Evolutionary conservation across 345 rosid species (phyloP), one percentile per base, ranked within the genome.

Genomic region (Passiflora organensis): DNA sequence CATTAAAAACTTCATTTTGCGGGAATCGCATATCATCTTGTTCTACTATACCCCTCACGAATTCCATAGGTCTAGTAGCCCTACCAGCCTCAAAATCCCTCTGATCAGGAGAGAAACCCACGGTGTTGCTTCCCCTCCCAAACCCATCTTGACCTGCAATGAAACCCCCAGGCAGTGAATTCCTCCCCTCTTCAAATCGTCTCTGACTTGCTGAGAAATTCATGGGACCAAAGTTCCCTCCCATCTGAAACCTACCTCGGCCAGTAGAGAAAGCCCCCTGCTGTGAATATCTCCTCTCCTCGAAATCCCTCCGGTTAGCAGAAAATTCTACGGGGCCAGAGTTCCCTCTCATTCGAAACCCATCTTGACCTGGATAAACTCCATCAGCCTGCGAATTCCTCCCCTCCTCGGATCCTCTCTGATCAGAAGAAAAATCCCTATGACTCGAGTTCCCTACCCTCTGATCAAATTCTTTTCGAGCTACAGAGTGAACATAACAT

Each of bases 11-110:
- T 53, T 51, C 69, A 21, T 68, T 43, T 2, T 55, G 69, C 36
- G 73, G 13, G 56, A 36, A 23, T 11, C 52, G 73, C 58, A 51
- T 51, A 53, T 58, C 70, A 34, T 78, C 89, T 48, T 75, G 79
- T 34, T 64, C 76, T 20, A 88, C 0, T 19, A 68, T 66, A 50
- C 71, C 79, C 62, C 73, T 72, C 37, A 91, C 83, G 48, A 63
- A 70, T n/a, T 74, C 47, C 67, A 52, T 51, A 14, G 58, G 58
- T 51, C 48, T 43, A 20, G 21, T 44, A 13, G 6, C 39, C 12
- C 48, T 37, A 16, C 51, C 24, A 0, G 4, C 38, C 10, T 58
- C 6, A 15, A 13, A 34, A 21, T 76, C 73, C 34, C 54, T 68
- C 43, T 49, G 56, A 44, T 69, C 55, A 14, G 78, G 46, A 39